Conservation (phyloP, 495 filamentous ascomycete genomes). For the Tuber melanosporum region DNA sequence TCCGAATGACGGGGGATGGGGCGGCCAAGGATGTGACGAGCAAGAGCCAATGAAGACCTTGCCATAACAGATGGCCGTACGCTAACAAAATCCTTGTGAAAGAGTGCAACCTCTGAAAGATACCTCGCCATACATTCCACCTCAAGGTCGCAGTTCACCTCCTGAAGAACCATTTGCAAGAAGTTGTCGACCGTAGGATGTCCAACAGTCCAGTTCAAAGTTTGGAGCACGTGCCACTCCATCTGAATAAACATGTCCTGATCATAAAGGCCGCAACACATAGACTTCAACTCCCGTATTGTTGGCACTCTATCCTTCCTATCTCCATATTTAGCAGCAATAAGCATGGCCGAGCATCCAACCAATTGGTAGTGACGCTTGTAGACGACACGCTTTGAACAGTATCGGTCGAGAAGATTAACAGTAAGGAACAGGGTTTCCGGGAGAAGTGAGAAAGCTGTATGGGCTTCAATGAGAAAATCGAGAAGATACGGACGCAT, state of each 20-base stretch:
- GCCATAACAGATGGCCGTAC: constrained; percentile 85
- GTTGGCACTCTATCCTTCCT: constrained; percentile 94
- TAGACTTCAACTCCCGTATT: constrained; percentile 90
- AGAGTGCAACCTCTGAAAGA: constrained; percentile 87
- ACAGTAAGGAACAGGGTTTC: constrained; percentile 93
- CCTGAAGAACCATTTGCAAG: constrained; percentile 66
- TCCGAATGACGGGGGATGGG: constrained; percentile 65
- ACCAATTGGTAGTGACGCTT: constrained; percentile 98
- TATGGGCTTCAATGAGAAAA: constrained; percentile 95
- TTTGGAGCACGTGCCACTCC: constrained; percentile 99
- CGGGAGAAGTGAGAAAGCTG: constrained; percentile 85
- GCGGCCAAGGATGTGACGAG: constrained; percentile 76
- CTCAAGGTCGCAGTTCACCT: constrained; percentile 64
- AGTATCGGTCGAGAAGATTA: constrained; percentile 95
- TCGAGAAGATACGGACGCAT: constrained; percentile 98
- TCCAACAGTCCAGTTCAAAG: constrained; percentile 91
- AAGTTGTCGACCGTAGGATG: constrained; percentile 94
- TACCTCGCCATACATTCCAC: constrained; percentile 92
- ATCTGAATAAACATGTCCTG: constrained; percentile 99
- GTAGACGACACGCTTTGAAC: constrained; percentile 96
- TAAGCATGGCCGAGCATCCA: constrained; percentile 89
- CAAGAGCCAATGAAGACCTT: constrained; percentile 73
- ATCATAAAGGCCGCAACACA: constrained; percentile 98
- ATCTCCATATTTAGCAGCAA: constrained; percentile 97
- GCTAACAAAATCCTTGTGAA: constrained; percentile 92